phyloP scores from a whole-genome alignment of 805 yeast species.

The Wickerhamomyces sydowiorum region DNA sequence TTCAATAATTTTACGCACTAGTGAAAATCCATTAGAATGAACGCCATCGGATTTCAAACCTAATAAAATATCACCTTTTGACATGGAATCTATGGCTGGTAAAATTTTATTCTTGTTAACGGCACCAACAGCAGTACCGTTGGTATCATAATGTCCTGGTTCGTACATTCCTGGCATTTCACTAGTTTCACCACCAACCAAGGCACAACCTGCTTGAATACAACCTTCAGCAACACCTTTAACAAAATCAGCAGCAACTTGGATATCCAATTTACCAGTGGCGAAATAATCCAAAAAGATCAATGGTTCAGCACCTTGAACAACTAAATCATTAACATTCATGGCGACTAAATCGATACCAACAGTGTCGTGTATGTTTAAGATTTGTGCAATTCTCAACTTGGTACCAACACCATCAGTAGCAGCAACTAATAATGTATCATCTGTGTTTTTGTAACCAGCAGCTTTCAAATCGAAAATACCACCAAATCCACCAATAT shows the following conservation, averaged over 20 bases:
- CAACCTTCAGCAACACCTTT: constrained; percentile 97
- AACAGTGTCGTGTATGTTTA: constrained; percentile 90
- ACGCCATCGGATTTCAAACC: constrained; percentile 91
- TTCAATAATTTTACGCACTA: constrained; percentile 88
- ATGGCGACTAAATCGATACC: constrained; percentile 98
- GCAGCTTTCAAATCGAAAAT: constrained; percentile 84
- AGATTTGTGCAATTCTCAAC: constrained; percentile 86
- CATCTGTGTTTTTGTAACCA: constrained; percentile 63
- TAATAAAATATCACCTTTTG: constrained; percentile 71
- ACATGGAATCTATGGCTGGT: constrained; percentile 67
- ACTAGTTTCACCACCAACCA: constrained; percentile 98
- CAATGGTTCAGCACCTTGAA: constrained; percentile 98
- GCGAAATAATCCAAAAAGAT: constrained; percentile 96
- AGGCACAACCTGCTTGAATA: constrained; percentile 90
- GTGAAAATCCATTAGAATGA: constrained; percentile 95
- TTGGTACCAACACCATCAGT: constrained; percentile 99
- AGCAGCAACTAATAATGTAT: constrained; percentile 88
- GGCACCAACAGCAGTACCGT: constrained; percentile 98
- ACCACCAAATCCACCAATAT: constrained; percentile 99
- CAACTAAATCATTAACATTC: constrained; percentile 97
- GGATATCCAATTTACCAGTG: constrained; percentile 82
- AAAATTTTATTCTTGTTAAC: constrained; percentile 69
- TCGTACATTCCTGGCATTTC: constrained; percentile 99
- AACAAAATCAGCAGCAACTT: constrained; percentile 82
- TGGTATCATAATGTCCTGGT: constrained; percentile 93